phyloP scores from a whole-genome alignment of 345 rosid genomes.

The Tarenaya hassleriana region DNA sequence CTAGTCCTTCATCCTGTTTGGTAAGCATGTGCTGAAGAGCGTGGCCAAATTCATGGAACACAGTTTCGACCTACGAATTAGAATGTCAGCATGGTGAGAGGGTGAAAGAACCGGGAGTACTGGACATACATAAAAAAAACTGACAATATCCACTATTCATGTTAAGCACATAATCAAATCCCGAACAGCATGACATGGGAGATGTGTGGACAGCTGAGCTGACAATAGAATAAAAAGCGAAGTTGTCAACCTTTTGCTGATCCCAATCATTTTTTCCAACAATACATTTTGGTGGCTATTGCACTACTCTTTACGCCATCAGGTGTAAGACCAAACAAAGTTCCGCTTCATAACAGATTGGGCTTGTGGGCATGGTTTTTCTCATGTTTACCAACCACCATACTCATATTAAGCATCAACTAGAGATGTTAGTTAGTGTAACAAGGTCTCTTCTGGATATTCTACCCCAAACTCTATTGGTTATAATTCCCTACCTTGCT shows the following conservation, averaged over 20 bases:
- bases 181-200: neutral
- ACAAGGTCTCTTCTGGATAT: no score
- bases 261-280: neutral
- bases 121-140: conserved; percentile 10
- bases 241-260: conserved; percentile 13
- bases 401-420: no score
- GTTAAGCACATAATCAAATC: conserved; percentile 7
- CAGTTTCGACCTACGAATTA: conserved; percentile 76
- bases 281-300: neutral
- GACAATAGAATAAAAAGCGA: neutral
- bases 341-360: no score
- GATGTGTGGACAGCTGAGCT: conserved; percentile 17
- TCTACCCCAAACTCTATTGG: no score
- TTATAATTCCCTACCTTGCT: no score
- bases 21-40: conserved; percentile 99
- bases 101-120: conserved; percentile 3
- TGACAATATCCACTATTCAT: conserved; percentile 6
- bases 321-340: neutral
- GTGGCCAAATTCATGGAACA: conserved; percentile 98
- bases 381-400: no score
- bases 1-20: conserved; percentile 85
- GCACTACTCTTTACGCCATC: conserved; percentile 14
- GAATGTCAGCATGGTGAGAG: neutral
- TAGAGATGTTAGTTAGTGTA: no score
- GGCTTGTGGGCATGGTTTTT: no score